These are phyloP conservation scores for Sclerotinia minor DNA, from an alignment of 2,329 filamentous ascomycete genomes.

Conservation along the genomic window DNA sequence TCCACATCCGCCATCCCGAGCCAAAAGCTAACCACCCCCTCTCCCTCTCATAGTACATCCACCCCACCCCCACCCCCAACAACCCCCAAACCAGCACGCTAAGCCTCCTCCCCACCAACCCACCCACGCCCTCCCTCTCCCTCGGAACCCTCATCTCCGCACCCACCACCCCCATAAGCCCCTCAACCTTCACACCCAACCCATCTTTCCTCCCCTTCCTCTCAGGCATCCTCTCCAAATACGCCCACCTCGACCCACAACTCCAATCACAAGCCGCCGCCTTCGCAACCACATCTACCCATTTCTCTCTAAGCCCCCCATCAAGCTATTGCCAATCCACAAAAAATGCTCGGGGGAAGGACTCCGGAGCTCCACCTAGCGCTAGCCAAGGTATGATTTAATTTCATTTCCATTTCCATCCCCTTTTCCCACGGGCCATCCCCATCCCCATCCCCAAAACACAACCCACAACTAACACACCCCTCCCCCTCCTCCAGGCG, in stretches of 20 bases:
- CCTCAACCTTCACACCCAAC: conserved; percentile 60
- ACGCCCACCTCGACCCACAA: conserved; percentile 58
- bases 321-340: not conserved
- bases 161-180: conserved; percentile 56
- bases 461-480: conserved; percentile 28
- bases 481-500: conserved; percentile 45
- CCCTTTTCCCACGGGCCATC: conserved; percentile 45
- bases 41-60: conserved; percentile 54
- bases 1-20: not conserved
- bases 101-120: conserved; percentile 58
- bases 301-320: conserved; percentile 1
- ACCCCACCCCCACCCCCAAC: conserved; percentile 46
- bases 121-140: conserved; percentile 54
- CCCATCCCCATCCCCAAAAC: not conserved
- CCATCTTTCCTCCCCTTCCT: conserved; percentile 59
- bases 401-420: too few relatives aligned
- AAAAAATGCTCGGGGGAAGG: not conserved
- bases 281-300: conserved; percentile 52
- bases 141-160: conserved; percentile 58
- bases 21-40: not conserved
- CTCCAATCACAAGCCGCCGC: conserved; percentile 58
- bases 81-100: conserved; percentile 53
- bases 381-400: conserved; percentile 50
- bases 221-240: conserved; percentile 54
- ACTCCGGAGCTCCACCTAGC: conserved; percentile 44